Evolutionary conservation across 2,329 filamentous ascomycete species (phyloP).

Genomic region (Sarocladium kiliense): DNA sequence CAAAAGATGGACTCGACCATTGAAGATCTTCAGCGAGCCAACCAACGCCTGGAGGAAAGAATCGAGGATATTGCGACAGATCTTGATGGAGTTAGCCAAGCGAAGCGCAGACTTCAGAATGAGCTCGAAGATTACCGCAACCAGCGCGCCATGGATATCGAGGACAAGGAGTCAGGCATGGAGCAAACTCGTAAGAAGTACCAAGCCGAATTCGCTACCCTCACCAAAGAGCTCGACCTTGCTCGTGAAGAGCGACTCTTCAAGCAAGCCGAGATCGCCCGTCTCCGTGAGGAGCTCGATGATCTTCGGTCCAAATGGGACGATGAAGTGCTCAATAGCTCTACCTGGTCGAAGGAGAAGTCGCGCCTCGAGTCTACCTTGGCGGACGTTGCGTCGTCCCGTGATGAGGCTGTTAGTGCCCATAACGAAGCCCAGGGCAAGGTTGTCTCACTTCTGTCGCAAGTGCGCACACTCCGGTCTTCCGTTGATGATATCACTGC

Average conservation of each 20-base stretch:
- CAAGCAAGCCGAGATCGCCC: conserved; percentile 80
- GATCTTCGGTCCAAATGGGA: conserved; percentile 96
- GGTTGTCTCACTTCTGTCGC: conserved; percentile 83
- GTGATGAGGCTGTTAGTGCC: conserved; percentile 86
- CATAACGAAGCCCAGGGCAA: conserved; percentile 95
- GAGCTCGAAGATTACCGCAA: conserved; percentile 96
- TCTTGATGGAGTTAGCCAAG: conserved; percentile 75
- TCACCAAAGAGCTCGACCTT: conserved; percentile 88
- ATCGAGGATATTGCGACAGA: conserved; percentile 90
- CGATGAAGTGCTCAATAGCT: conserved; percentile 94
- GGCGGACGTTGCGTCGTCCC: conserved; percentile 81
- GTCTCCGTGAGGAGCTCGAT: conserved; percentile 91
- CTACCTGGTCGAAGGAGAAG: conserved; percentile 98
- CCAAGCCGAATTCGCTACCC: conserved; percentile 81
- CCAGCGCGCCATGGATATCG: conserved; percentile 90
- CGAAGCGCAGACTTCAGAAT: conserved; percentile 91
- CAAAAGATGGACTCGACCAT: conserved; percentile 83
- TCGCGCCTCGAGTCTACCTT: conserved; percentile 83
- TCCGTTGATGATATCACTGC: conserved; percentile 80
- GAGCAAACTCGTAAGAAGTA: conserved; percentile 98
- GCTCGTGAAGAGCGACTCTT: conserved; percentile 84
- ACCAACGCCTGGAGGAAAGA: conserved; percentile 84
- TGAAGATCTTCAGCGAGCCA: conserved; percentile 85
- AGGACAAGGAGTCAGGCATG: conserved; percentile 93
- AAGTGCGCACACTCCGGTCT: conserved; percentile 78